A percentile compares a stretch with the other conserved stretches of the same genome.
phyloP scores from a whole-genome alignment of 306 rosid species.

The Mimosa bimucronata region DNA sequence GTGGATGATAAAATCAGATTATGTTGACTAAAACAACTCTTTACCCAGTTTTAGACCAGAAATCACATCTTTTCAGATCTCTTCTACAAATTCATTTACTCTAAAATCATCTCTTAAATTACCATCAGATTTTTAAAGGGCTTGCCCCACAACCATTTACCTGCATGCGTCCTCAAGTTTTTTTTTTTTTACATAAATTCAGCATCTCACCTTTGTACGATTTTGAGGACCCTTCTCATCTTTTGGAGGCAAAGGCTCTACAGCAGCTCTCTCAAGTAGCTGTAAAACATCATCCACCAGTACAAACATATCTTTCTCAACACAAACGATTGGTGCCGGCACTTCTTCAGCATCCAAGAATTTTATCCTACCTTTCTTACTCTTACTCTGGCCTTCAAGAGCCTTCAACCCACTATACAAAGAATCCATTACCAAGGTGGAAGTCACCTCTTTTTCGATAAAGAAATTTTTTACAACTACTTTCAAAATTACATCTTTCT shows the following conservation, averaged over 20 bases:
- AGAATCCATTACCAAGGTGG: constrained; percentile 98
- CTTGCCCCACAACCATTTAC: constrained; percentile 14
- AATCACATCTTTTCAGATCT: constrained; percentile 13
- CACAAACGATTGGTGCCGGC: constrained; percentile 89
- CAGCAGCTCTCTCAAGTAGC: constrained; percentile 92
- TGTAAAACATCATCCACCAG: constrained; percentile 87
- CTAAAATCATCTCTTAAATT: constrained; percentile 8
- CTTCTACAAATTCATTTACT: not conserved
- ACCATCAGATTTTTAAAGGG: constrained; percentile 13
- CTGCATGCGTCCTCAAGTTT: constrained; percentile 15
- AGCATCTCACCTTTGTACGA: constrained; percentile 83
- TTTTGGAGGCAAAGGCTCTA: constrained; percentile 97
- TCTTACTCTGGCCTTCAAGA: constrained; percentile 82
- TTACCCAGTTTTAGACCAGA: not conserved
- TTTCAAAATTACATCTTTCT: constrained; percentile 83
- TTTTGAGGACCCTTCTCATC: constrained; percentile 99
- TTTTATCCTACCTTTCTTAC: constrained; percentile 65
- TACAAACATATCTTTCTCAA: constrained; percentile 87
- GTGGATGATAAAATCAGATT: not conserved
- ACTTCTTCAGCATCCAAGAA: constrained; percentile 77
- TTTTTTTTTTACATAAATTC: constrained; percentile 7
- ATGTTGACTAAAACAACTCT: not conserved
- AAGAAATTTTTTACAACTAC: constrained; percentile 91
- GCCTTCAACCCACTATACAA: constrained; percentile 97
- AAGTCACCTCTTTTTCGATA: constrained; percentile 97